Conservation (phyloP, 2,329 filamentous ascomycete genomes). For the Hypoxylon rubiginosum region DNA sequence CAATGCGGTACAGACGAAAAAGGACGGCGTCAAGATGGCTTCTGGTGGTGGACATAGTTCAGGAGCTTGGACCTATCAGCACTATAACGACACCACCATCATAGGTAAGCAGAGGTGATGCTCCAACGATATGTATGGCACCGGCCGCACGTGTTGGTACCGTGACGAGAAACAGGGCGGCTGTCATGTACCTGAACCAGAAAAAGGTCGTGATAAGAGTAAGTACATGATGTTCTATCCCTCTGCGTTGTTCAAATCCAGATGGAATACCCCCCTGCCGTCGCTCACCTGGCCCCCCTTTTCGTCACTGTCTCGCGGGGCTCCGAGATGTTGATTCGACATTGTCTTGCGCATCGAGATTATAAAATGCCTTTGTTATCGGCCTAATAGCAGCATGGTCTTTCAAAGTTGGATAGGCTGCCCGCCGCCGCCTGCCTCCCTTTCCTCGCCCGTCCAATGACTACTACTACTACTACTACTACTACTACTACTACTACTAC, state of each 20-base stretch:
- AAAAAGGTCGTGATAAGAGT: slow-evolving; percentile 25
- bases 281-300: slow-evolving; percentile 43
- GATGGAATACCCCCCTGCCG: slow-evolving; percentile 35
- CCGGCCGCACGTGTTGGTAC: slow-evolving; percentile 37
- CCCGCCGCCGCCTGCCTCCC: slow-evolving; percentile 33
- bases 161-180: slow-evolving; percentile 37
- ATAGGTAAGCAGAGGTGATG: slow-evolving; percentile 17
- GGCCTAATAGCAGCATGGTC: slow-evolving; percentile 34
- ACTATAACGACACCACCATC: slow-evolving; percentile 38
- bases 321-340: slow-evolving; percentile 43
- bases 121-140: slow-evolving; percentile 30
- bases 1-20: slow-evolving; percentile 23
- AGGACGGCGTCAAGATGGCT: slow-evolving; percentile 21
- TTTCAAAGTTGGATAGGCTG: slow-evolving; percentile 27
- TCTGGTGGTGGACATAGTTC: slow-evolving; percentile 13
- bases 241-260: slow-evolving; percentile 40
- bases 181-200: slow-evolving; percentile 29
- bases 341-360: slow-evolving; percentile 41
- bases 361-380: slow-evolving; percentile 42
- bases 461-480: too few relatives aligned
- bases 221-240: slow-evolving; percentile 38
- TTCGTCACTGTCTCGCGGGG: slow-evolving; percentile 34
- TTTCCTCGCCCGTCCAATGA: slow-evolving; percentile 29
- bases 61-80: slow-evolving; percentile 33
- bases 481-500: too few relatives aligned